Base-by-base conservation (phyloP, 2,329 filamentous ascomycete genomes). In the Beauveria bassiana region DNA sequence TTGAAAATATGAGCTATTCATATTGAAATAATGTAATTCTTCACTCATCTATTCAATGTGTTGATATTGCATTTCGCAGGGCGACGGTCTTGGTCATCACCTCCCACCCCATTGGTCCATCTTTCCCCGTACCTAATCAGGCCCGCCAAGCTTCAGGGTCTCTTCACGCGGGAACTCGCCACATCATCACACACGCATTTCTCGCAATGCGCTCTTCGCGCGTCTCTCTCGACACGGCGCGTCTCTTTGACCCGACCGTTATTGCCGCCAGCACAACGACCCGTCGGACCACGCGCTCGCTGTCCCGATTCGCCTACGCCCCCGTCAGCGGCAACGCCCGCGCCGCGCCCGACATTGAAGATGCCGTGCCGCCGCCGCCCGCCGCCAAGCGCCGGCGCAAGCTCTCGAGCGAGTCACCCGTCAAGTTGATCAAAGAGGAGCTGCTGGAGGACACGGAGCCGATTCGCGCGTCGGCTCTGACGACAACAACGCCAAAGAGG, bases 201-300 rank as follows among this genome's bases (percentile, higher is more conserved):
- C 9, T 47, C 10, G n/a, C 9, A 10, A 86, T 86, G 84, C 77
- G 80, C 47, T 82, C 83, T 5, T 86, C 85, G 9, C 77, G 79
- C 47, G 73, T 85, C 58, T 85, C 84, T 9, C 78, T 78, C 67
- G 84, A 87, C 31, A 83, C 85, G 1, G 74, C 82, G 5, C 83
- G 79, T 64, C 71, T 86, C n/a, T 74, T 86, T 53, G 77, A 81
- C 65, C 68, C 68, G 47, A 64, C 62, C 40, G 52, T 64, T 1
- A 64, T 64, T 14, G 60, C 64, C 12, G 59, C 73, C 47, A 67
- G 66, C 43, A 68, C 70, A 24, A 69, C 72, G 14, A 74, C 74
- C 9, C 77, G 78, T 50, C 77, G 81, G 63, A 77, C 77, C 62
- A 80, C 84, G 65, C 73, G 82, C 64, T 74, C 79, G 2, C 72